Evolutionary conservation across 768 basidiomycete species (phyloP).

Genomic region (Lactarius sanguifluus): DNA sequence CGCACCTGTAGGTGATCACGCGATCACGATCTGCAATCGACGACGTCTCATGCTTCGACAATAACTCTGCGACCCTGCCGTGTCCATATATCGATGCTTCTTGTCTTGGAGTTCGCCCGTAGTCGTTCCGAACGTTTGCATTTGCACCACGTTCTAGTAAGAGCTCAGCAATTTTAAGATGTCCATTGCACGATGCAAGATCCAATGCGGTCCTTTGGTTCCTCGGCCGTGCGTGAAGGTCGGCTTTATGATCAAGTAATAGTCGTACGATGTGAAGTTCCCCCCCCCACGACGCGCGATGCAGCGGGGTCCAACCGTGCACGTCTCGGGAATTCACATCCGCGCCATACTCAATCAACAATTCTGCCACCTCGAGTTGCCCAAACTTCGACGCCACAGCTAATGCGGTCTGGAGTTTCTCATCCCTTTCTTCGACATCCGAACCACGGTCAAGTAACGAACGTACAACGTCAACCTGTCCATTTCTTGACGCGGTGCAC

Average conservation of each 20-base stretch:
- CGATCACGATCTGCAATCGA: no score
- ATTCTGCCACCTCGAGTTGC: neutral
- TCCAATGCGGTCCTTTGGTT: neutral
- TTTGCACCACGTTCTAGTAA: neutral
- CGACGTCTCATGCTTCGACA: neutral
- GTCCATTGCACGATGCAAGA: neutral
- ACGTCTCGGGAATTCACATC: neutral
- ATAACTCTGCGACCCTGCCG: neutral
- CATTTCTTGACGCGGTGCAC: neutral
- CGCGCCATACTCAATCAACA: neutral
- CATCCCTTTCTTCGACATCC: neutral
- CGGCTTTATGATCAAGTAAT: neutral
- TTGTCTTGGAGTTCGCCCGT: neutral
- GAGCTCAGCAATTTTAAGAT: neutral
- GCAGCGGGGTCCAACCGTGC: neutral
- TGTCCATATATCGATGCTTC: neutral
- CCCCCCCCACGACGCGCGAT: neutral
- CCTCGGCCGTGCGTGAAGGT: neutral
- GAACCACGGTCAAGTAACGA: neutral
- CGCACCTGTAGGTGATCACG: no score
- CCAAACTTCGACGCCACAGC: neutral
- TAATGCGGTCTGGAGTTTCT: neutral
- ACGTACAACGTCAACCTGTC: neutral
- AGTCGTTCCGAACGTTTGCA: neutral
- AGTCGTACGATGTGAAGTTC: neutral